Evolutionary conservation across 768 basidiomycete genomes (phyloP), one percentile per base, ranked within the genome.

Genomic region (Pleurotus tuoliensis): DNA sequence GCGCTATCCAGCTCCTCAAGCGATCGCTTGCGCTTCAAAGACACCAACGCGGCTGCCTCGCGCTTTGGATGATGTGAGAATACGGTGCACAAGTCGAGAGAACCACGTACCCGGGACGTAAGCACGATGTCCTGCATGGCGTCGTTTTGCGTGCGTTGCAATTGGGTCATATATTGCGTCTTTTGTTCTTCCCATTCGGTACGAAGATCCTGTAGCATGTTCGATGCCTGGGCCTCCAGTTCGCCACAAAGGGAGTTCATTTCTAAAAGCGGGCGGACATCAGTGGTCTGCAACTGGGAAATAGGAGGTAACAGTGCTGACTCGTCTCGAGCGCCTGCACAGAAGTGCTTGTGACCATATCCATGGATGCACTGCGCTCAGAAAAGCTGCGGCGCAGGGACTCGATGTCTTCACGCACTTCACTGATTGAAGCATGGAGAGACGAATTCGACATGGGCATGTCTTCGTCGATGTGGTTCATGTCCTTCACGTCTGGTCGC

Each of bases 21-120:
- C 43, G 57, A 61, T 48, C 85, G 85, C 70, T 88, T 90, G 58
- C 87, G 82, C 72, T 90, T 89, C 69, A 78, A 71, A 51, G 79
- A 76, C 58, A 68, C 68, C 30, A 34, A 34, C 30, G 30, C 30
- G 30, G 30, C 30, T 2, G 30, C 30, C 30, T 34, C 30, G 30
- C 30, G 30, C 30, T 34, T 8, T 34, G 9, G 30, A 9, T 34
- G 30, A 3, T 9, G 30, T 34, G 30, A 34, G 30, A 9, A 34
- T 9, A 11, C 9, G 30, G 11, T 11, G 11, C 44, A 30, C 6
- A 44, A 47, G n/a, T 20, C 47, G 8, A 30, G 46, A n/a, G 54
- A 53, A 62, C 41, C 24, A 62, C 69, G 39, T 65, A 76, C 72
- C 73, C 75, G 64, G 38, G 38, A 9, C 16, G 68, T 71, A 56